Evolutionary conservation across 768 basidiomycete species (phyloP), one percentile per base, ranked within the genome.

Genomic region (Tremella mesenterica): DNA sequence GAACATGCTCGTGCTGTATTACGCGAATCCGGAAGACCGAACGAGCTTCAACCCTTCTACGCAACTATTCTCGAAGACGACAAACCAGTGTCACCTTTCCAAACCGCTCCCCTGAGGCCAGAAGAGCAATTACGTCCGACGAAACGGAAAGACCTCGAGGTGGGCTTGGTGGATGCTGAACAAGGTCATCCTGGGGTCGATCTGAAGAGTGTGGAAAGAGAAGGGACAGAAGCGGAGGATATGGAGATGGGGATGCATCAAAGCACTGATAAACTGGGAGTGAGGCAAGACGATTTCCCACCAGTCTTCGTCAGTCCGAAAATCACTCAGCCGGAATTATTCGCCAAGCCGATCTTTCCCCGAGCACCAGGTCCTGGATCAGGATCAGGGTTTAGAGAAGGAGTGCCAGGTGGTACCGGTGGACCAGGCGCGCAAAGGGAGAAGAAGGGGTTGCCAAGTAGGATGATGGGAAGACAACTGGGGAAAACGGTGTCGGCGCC

Each of bases 221-320:
- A 50, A 25, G 45, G 43, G 10, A 46, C 27, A 28, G 46, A 16
- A 25, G n/a, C 50, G 4, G 54, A 50, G 23, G 63, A 62, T 25
- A 60, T 60, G 4, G 62, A 57, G 25, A 61, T 56, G 2, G 67
- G 65, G 18, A 44, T 57, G 33, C 63, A 61, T 29, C n/a, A n/a
- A n/a, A n/a, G n/a, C n/a, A n/a, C n/a, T n/a, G n/a, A n/a, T n/a
- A n/a, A n/a, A n/a, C n/a, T n/a, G n/a, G n/a, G n/a, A n/a, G n/a
- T n/a, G n/a, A n/a, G n/a, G n/a, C n/a, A n/a, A 13, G 64, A 60
- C 21, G 66, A 68, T 16, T 69, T 69, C 56, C 67, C 67, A 21
- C 49, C 61, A 26, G 67, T 69, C 18, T 69, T 69, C 43, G 58
- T 44, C 9, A 56, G 62, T 3, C 58, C 67, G 5, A 33, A 51